phyloP scores from a whole-genome alignment of 2,329 filamentous ascomycete genomes.

The Fusarium napiforme region DNA sequence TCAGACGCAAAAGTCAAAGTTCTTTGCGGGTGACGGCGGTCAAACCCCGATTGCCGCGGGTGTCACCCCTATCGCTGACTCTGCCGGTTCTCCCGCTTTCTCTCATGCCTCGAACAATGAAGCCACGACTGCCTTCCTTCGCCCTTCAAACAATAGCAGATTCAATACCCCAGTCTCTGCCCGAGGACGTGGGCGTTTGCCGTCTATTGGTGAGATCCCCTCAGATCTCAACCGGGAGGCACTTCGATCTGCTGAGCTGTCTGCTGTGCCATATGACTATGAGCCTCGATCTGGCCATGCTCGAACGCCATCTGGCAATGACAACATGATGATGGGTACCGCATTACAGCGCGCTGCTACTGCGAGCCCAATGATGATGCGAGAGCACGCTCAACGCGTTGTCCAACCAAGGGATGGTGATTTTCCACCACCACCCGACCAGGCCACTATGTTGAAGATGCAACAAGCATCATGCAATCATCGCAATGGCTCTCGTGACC shows the following conservation, averaged over 20 bases:
- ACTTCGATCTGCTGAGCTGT: slow-evolving; percentile 42
- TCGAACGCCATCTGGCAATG: slow-evolving; percentile 55
- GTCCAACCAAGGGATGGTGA: slow-evolving; percentile 48
- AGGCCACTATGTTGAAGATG: slow-evolving; percentile 72
- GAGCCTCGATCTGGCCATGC: slow-evolving; percentile 47
- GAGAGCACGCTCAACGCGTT: slow-evolving; percentile 55
- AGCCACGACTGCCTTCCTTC: slow-evolving; percentile 73
- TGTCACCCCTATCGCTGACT: slow-evolving; percentile 89
- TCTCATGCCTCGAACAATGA: slow-evolving; percentile 61
- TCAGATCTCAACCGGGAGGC: slow-evolving; percentile 48
- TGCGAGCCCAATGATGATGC: slow-evolving; percentile 73
- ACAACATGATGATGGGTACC: slow-evolving; percentile 55
- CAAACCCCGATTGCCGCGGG: slow-evolving; percentile 82
- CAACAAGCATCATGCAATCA: slow-evolving; percentile 65
- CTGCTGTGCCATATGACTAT: slow-evolving; percentile 39
- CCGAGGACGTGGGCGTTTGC: slow-evolving; percentile 70
- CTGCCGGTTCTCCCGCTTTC: slow-evolving; percentile 71
- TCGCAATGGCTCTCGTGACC: slow-evolving; percentile 78
- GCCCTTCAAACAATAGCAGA: slow-evolving; percentile 73
- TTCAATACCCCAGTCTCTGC: slow-evolving; percentile 77
- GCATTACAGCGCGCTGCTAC: slow-evolving; percentile 73
- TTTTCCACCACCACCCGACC: slow-evolving; percentile 69
- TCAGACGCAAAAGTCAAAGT: slow-evolving; percentile 69
- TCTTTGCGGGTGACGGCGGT: slow-evolving; percentile 69
- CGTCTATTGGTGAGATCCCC: slow-evolving; percentile 76